Evolutionary conservation across 257 asterid species (phyloP).

Genomic region (Forsythia suspensa): DNA sequence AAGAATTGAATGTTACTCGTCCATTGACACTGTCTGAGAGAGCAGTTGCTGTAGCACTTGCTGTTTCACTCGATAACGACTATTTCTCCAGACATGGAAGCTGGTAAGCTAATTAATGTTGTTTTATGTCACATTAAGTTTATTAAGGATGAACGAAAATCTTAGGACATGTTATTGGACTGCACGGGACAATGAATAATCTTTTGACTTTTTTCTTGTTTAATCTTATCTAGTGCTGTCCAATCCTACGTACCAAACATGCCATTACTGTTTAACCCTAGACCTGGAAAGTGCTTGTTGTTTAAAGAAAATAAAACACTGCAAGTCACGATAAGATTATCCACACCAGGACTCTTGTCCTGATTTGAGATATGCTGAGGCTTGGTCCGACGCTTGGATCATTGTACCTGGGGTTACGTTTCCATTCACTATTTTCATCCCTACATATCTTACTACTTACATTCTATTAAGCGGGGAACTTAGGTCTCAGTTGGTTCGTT

Average conservation of each 20-base stretch:
- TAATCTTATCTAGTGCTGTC: not conserved
- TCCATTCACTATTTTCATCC: not conserved
- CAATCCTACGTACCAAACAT: not conserved
- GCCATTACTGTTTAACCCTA: not conserved
- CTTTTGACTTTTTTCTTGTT: not conserved
- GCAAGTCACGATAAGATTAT: not conserved
- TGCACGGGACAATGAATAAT: not conserved
- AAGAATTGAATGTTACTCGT: slow-evolving; percentile 66
- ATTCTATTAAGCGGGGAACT: not conserved
- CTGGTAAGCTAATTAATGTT: slow-evolving; percentile 54
- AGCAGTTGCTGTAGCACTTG: slow-evolving; percentile 91
- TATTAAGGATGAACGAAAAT: not conserved
- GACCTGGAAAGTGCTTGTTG: not conserved
- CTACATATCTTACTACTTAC: not conserved
- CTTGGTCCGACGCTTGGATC: not conserved
- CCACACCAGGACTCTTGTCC: not conserved
- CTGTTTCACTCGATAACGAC: slow-evolving; percentile 88
- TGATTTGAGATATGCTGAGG: not conserved
- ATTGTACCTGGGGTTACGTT: not conserved
- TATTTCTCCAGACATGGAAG: slow-evolving; percentile 94
- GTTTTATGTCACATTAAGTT: not conserved
- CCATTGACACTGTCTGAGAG: slow-evolving; percentile 81
- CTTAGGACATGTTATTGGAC: not conserved
- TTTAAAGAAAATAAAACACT: too few relatives aligned
- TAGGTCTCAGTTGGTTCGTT: not conserved